Evolutionary conservation across 495 filamentous ascomycete genomes (phyloP).

Genomic region (Emericellopsis terricola): DNA sequence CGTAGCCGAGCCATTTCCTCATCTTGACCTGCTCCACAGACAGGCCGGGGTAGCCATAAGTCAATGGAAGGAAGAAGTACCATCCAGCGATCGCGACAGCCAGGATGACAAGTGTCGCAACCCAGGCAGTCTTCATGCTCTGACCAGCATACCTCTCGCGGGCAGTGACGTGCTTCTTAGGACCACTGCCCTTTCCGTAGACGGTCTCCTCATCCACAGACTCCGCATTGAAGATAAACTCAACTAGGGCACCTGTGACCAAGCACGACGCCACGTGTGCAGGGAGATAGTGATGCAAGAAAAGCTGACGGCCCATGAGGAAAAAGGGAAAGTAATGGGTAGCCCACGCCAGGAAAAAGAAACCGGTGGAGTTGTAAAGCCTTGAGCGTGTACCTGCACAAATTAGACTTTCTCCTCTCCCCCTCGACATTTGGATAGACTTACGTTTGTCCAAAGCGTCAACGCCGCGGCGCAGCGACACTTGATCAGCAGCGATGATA

Average conservation of each 20-base stretch:
- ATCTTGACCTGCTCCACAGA: conserved; percentile 60
- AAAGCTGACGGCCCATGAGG: conserved; percentile 93
- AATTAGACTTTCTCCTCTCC: no score
- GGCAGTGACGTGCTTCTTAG: conserved; percentile 43
- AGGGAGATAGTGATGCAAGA: conserved; percentile 94
- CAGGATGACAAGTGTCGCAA: conserved; percentile 52
- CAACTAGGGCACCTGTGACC: conserved; percentile 86
- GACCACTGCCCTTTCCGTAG: conserved; percentile 26
- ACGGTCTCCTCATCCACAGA: conserved; percentile 37
- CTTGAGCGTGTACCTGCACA: conserved; percentile 84
- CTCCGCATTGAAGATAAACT: conserved; percentile 90
- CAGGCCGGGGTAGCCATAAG: conserved; percentile 89
- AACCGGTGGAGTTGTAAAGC: conserved; percentile 94
- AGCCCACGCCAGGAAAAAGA: conserved; percentile 96
- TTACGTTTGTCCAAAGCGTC: conserved; percentile 88
- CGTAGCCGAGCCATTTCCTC: conserved; percentile 91
- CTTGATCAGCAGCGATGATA: conserved; percentile 80
- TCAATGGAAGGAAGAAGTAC: conserved; percentile 85
- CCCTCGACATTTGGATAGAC: conserved; percentile 37
- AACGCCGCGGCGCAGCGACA: conserved; percentile 77
- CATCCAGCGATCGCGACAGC: conserved; percentile 56
- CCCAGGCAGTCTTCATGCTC: conserved; percentile 62
- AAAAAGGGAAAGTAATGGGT: conserved; percentile 97
- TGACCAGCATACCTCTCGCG: conserved; percentile 66
- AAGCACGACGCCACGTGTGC: conserved; percentile 86